Conservation (phyloP, 495 filamentous ascomycete species). For the Polyplosphaeria fusca region DNA sequence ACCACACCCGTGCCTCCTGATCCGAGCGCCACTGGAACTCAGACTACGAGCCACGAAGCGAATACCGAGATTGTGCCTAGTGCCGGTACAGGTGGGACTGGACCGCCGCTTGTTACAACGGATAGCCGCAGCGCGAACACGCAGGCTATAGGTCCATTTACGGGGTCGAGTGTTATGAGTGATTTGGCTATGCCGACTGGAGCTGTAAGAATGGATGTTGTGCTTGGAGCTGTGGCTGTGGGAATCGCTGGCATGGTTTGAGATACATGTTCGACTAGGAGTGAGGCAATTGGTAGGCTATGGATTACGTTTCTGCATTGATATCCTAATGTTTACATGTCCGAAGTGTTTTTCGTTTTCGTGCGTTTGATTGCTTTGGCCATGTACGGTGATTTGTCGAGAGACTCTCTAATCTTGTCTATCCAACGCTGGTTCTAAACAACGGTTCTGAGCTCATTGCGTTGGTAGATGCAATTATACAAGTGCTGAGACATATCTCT, state of each 20-base stretch:
- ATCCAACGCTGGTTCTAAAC: no score
- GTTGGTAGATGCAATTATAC: no score
- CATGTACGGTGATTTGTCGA: no score
- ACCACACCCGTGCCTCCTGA: neutral
- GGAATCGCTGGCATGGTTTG: neutral
- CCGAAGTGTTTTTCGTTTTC: no score
- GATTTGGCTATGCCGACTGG: neutral
- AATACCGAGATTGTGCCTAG: constrained; percentile 1
- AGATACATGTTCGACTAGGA: no score
- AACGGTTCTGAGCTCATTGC: no score
- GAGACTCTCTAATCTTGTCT: no score
- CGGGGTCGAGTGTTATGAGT: neutral
- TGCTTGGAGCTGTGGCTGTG: neutral
- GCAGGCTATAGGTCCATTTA: constrained; percentile 3
- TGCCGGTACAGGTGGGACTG: neutral
- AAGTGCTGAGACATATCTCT: no score
- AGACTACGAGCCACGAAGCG: constrained; percentile 1
- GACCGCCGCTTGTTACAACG: neutral
- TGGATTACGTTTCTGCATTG: no score
- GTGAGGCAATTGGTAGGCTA: no score
- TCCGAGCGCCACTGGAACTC: neutral
- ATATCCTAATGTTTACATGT: no score
- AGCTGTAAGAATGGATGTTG: neutral
- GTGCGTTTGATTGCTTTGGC: no score
- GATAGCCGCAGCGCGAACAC: constrained; percentile 9